Evolutionary conservation across 2,329 filamentous ascomycete species (phyloP).

Genomic region (Arthrobotrys pseudoclavata): DNA sequence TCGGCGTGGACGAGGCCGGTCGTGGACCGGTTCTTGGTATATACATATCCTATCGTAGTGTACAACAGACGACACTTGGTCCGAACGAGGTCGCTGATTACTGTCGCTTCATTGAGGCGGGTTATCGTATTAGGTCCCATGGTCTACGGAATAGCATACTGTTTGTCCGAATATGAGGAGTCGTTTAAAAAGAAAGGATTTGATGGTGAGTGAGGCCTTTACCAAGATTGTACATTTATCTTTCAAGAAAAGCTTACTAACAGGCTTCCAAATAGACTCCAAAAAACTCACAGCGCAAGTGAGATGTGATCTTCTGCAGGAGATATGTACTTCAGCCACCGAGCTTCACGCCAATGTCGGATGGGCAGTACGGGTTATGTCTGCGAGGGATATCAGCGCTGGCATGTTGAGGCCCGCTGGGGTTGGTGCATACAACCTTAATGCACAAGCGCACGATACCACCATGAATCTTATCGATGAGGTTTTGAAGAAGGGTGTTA

Average conservation of each 20-base stretch:
- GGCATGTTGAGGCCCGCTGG: constrained; percentile 77
- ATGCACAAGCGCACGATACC: constrained; percentile 75
- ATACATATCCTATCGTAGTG: constrained; percentile 67
- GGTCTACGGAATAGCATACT: constrained; percentile 78
- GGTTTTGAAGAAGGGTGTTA: constrained; percentile 82
- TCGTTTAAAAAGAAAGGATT: constrained; percentile 67
- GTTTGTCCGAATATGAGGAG: constrained; percentile 58
- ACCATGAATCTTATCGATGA: constrained; percentile 84
- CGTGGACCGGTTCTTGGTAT: constrained; percentile 69
- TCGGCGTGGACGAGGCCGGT: constrained; percentile 69
- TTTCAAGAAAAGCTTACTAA: constrained; percentile 74
- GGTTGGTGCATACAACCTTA: constrained; percentile 79
- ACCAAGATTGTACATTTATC: constrained; percentile 63
- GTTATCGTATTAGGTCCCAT: constrained; percentile 72
- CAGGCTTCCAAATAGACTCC: constrained; percentile 84
- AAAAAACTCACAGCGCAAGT: constrained; percentile 88
- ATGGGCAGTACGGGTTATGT: constrained; percentile 85
- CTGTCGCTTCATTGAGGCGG: constrained; percentile 15
- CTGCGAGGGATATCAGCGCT: constrained; percentile 83
- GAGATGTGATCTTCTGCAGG: constrained; percentile 78
- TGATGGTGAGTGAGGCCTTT: constrained; percentile 74
- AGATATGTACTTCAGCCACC: constrained; percentile 32
- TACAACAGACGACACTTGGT: not conserved
- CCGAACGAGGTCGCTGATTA: constrained; percentile 5
- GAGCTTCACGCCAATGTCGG: constrained; percentile 74